These are phyloP conservation scores for Aspergillus unguis DNA, from an alignment of 2,329 filamentous ascomycete genomes.

Conservation along the genomic window DNA sequence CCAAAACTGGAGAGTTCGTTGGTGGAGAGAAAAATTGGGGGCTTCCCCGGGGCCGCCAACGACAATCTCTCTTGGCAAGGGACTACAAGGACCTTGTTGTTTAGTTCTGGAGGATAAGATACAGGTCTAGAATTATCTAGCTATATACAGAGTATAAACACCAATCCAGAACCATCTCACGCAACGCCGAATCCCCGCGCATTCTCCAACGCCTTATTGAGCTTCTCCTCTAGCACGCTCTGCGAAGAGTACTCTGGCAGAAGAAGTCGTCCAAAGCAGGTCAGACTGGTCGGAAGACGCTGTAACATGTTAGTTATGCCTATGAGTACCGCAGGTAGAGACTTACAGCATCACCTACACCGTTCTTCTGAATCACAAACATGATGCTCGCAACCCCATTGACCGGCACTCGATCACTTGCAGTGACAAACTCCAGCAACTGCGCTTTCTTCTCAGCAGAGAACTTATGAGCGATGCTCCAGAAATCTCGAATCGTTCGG, in stretches of 20 bases:
- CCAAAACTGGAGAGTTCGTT: conserved; percentile 15
- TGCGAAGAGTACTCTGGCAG: conserved; percentile 75
- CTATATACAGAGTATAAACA: conserved; percentile 10
- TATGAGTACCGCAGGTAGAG: not conserved
- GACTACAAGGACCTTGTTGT: not conserved
- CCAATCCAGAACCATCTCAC: conserved; percentile 35
- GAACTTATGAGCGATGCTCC: conserved; percentile 70
- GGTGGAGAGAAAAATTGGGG: conserved; percentile 8
- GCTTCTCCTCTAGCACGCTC: conserved; percentile 67
- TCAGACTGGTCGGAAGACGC: conserved; percentile 78
- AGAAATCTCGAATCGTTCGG: conserved; percentile 73
- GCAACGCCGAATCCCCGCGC: conserved; percentile 85
- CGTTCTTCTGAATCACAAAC: conserved; percentile 78
- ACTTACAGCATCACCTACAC: conserved; percentile 55
- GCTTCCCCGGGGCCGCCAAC: conserved; percentile 1
- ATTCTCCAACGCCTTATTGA: conserved; percentile 84
- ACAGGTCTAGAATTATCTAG: not conserved
- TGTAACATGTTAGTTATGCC: conserved; percentile 15
- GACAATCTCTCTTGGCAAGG: not conserved
- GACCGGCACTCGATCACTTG: conserved; percentile 83
- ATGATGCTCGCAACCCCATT: conserved; percentile 77
- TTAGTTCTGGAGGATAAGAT: not conserved
- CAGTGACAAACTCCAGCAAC: conserved; percentile 91
- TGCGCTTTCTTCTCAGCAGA: conserved; percentile 65
- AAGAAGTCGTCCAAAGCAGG: conserved; percentile 85